These are phyloP conservation scores for Didymella keratinophila DNA, from an alignment of 2,329 filamentous ascomycete genomes.

Conservation along the genomic window DNA sequence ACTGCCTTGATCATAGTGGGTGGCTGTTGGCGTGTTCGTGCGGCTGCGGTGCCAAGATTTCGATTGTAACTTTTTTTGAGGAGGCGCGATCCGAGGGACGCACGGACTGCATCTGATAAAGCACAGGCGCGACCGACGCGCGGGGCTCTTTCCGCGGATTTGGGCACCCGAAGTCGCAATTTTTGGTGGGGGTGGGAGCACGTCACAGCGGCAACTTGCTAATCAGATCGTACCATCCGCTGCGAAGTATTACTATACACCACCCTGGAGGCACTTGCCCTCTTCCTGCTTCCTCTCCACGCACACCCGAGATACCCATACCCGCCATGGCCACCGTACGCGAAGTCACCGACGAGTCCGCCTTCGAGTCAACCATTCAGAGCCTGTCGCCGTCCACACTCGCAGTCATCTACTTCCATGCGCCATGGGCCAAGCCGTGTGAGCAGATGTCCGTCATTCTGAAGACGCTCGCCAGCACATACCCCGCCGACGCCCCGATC, in stretches of 20 bases:
- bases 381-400: constrained; percentile 74
- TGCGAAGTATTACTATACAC: neutral
- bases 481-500: constrained; percentile 74
- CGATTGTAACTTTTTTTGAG: constrained; percentile 19
- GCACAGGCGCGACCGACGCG: neutral
- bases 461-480: constrained; percentile 83
- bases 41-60: constrained; percentile 12
- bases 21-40: constrained; percentile 8
- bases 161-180: constrained; percentile 6
- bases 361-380: constrained; percentile 76
- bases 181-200: constrained; percentile 6
- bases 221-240: constrained; percentile 30
- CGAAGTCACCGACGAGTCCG: constrained; percentile 76
- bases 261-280: neutral
- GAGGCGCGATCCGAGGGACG: constrained; percentile 1
- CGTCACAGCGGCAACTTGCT: constrained; percentile 20
- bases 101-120: constrained; percentile 19
- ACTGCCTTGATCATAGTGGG: constrained; percentile 44
- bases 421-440: constrained; percentile 95
- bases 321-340: constrained; percentile 64
- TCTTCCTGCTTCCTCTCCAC: too few relatives aligned
- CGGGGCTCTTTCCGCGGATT: constrained; percentile 1
- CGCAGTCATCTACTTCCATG: constrained; percentile 91
- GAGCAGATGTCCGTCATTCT: constrained; percentile 92
- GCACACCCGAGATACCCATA: constrained; percentile 1